Conservation (phyloP, 345 rosid species). For the Citrus sp. region DNA sequence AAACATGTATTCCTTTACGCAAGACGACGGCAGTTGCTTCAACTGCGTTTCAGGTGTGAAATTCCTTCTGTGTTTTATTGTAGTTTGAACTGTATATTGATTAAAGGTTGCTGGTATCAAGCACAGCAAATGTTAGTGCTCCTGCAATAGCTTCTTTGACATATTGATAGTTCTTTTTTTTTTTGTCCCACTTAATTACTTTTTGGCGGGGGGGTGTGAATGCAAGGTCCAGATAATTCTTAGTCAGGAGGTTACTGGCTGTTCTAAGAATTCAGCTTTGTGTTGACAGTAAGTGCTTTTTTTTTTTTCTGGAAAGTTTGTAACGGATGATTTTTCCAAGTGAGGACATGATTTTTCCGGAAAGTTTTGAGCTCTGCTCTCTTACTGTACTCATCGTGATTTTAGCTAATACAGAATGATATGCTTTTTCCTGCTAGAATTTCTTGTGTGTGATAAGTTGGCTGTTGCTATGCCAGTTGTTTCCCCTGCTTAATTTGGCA, state of each 20-base stretch:
- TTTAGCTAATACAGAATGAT: background rate
- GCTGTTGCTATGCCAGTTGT: background rate
- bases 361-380: background rate
- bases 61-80: conserved; percentile 1
- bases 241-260: background rate
- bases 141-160: background rate
- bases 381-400: background rate
- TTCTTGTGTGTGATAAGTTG: background rate
- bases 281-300: background rate
- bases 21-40: conserved; percentile 50
- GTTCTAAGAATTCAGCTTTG: background rate
- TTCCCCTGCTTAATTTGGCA: background rate
- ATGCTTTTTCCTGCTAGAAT: background rate
- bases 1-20: conserved; percentile 47
- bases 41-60: conserved; percentile 52
- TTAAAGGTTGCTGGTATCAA: background rate
- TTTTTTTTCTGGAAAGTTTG: background rate
- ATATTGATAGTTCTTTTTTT: background rate
- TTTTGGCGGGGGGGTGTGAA: background rate
- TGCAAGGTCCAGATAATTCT: background rate
- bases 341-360: background rate
- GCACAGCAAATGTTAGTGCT: background rate
- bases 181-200: background rate
- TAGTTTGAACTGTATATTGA: conserved; percentile 1
- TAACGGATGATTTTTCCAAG: background rate